Evolutionary conservation across 306 rosid genomes (phyloP), one percentile per base, ranked within the genome.

Genomic region (Erythrophleum fordii): DNA sequence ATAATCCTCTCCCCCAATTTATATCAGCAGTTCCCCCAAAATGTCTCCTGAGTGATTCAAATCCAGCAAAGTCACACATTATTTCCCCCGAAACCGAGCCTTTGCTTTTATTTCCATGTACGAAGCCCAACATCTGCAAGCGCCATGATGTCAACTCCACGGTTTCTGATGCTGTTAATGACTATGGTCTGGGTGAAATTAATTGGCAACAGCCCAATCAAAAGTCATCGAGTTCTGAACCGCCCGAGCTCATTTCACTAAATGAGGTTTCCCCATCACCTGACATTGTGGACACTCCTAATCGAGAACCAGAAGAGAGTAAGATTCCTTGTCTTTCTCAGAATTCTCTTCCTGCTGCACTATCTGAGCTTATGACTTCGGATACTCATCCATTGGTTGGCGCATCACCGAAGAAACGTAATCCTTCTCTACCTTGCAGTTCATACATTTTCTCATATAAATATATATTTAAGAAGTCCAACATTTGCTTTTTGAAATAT

Each of bases 201-300:
- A 65, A 87, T 49, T 82, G 73, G 88, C 76, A 81, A 66, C 81
- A 80, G 78, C 67, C 28, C 67, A 77, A 75, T 82, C 84, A 69
- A 64, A 82, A 72, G 58, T 75, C 87, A 46, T 45, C 53, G 13
- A 77, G 74, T 86, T 85, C 71, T 73, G 83, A 83, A 71, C 76
- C 78, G 23, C 81, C 84, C 64, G 92, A 88, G 81, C 87, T 84
- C 73, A 79, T 86, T 77, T 86, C 86, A 41, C 79, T 81, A 9
- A 87, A 87, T 77, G 83, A 86, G 58, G 65, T 73, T 71, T 82
- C 85, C 12, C 55, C 78, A n/a, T 76, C 83, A 18, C 83, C 86
- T 34, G 68, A 25, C 46, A 80, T 23, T 41, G 52, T 55, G 72
- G 86, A 72, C 37, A 59, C 51, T 78, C 14, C 80, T 65, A 41